These are phyloP conservation scores for Ceratobasidium sp. DNA, from an alignment of 1,284 basidiomycete genomes.

Conservation along the genomic window DNA sequence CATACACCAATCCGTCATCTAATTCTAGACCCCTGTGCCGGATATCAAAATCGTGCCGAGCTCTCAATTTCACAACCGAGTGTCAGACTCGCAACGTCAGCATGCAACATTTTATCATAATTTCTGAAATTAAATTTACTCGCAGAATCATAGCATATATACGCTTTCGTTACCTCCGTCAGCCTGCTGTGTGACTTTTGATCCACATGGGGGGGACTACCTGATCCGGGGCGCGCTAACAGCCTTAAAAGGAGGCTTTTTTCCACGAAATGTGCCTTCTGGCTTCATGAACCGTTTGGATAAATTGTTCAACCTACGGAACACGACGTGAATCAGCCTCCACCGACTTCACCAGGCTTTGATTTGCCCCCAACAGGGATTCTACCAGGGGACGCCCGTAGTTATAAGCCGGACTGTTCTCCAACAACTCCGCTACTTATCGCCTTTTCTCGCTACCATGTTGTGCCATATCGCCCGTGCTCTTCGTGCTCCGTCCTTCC, in stretches of 20 bases:
- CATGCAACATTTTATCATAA: background rate
- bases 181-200: background rate
- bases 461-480: constrained; percentile 8
- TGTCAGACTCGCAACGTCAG: constrained; percentile 23
- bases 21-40: constrained; percentile 18
- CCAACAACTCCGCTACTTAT: background rate
- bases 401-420: background rate
- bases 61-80: constrained; percentile 9
- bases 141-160: background rate
- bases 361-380: background rate
- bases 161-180: background rate
- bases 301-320: constrained; percentile 28
- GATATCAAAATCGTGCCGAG: constrained; percentile 25
- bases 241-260: constrained; percentile 6
- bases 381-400: background rate
- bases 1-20: constrained; percentile 26
- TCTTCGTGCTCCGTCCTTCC: background rate
- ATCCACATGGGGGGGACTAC: background rate
- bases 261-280: constrained; percentile 16
- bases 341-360: background rate
- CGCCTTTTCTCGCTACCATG: constrained; percentile 5
- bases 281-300: constrained; percentile 16
- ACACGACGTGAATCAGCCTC: background rate
- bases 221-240: background rate
- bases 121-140: background rate